Evolutionary conservation across 202 grass and related monocot genomes (phyloP), one percentile per base, ranked within the genome.

Genomic region (Saccharum hybrid): DNA sequence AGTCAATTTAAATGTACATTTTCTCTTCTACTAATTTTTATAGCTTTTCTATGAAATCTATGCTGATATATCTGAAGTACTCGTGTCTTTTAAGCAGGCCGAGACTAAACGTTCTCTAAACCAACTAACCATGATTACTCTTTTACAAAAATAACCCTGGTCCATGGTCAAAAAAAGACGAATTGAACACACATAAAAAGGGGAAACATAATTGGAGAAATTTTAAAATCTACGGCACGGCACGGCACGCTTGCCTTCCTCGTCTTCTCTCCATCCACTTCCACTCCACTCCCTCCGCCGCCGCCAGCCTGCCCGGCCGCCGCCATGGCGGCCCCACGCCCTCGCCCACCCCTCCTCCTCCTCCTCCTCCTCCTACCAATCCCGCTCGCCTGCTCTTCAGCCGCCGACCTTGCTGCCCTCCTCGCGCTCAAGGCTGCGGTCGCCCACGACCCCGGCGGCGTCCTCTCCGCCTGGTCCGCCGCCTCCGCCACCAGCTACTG

Each of bases 361-460:
- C 21, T 90, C 33, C 0, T 89, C 30, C 9, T 86, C 23, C 42
- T 76, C 22, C 30, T 71, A 51, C 66, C 45, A 11, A 34, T 56
- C 54, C 84, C 82, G 2, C 63, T 54, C 22, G 57, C 57, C 9
- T 34, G 76, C 48, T 14, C 81, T 42, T 42, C 85, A 8, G 41
- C 68, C 43, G 4, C 61, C 45, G 85, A 88, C 85, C 64, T 43
- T 18, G 16, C 66, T 4, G 81, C 88, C 18, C 91, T 93, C 39
- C 78, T 93, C 68, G 68, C 88, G 23, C 61, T 93, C 38, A 93
- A 86, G 85, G 67, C 51, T 19, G 73, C 91, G 41, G 79, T 90
- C 49, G 62, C 85, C 49, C 21, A 66, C 54, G 91, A 93, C 78
- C 88, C 91, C 0, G 34, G 36, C 26, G 62, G 67, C 21, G 46